Evolutionary conservation across 352 stramenopile species (phyloP).

Genomic region (Phytophthora sojae): DNA sequence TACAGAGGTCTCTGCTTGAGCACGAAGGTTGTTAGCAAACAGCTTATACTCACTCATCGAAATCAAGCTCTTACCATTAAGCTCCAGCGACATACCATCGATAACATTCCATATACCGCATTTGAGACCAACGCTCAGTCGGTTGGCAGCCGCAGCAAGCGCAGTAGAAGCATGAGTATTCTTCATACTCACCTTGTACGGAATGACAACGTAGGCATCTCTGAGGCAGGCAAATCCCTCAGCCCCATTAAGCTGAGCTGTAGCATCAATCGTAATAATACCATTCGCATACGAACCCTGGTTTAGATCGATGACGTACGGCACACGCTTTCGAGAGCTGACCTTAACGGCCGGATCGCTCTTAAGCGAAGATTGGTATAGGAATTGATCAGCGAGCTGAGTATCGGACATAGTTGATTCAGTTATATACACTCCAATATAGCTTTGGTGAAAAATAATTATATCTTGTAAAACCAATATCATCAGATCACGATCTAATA

Average conservation of each 20-base stretch:
- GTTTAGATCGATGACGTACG: constrained; percentile 2
- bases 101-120: constrained; percentile 39
- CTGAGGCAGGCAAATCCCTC: constrained; percentile 13
- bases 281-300: constrained; percentile 5
- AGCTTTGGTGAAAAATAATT: no score
- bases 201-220: constrained; percentile 4
- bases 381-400: no score
- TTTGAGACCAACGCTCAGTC: constrained; percentile 28
- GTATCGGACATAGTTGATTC: no score
- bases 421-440: no score
- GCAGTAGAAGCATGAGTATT: background rate
- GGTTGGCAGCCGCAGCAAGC: constrained; percentile 18
- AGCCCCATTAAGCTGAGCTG: constrained; percentile 9
- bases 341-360: background rate
- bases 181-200: constrained; percentile 8
- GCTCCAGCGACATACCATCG: constrained; percentile 20
- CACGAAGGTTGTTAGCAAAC: no score
- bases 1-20: no score
- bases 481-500: no score
- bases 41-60: constrained; percentile 28
- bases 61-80: constrained; percentile 35
- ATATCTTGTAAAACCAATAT: no score
- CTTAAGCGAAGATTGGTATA: no score
- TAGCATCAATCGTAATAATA: constrained; percentile 13
- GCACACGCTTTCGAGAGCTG: background rate